Evolutionary conservation across 352 stramenopile genomes (phyloP).

Genomic region (Phytophthora colocasiae): DNA sequence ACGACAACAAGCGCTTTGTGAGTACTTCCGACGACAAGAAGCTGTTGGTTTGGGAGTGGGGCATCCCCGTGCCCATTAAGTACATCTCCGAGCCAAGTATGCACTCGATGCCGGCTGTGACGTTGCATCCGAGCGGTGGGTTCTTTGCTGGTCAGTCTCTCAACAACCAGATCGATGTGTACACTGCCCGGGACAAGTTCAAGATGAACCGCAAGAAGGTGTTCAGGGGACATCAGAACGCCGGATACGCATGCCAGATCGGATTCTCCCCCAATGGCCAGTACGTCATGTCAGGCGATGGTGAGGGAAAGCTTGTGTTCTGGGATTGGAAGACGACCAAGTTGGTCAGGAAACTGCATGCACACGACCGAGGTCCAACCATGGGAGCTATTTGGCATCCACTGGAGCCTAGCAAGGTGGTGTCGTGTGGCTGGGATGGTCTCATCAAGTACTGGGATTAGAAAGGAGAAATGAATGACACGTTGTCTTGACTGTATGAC

Average conservation of each 20-base stretch:
- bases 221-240: slow-evolving; percentile 93
- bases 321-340: slow-evolving; percentile 99
- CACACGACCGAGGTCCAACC: slow-evolving; percentile 94
- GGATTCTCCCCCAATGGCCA: slow-evolving; percentile 97
- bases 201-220: slow-evolving; percentile 94
- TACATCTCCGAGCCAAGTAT: slow-evolving; percentile 99
- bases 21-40: slow-evolving; percentile 99
- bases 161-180: slow-evolving; percentile 99
- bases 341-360: slow-evolving; percentile 87
- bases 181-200: slow-evolving; percentile 96
- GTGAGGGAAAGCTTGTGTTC: slow-evolving; percentile 97
- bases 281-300: slow-evolving; percentile 95
- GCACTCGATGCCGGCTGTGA: slow-evolving; percentile 98
- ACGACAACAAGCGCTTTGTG: slow-evolving; percentile 95
- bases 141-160: slow-evolving; percentile 97
- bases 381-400: slow-evolving; percentile 98
- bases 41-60: slow-evolving; percentile 98
- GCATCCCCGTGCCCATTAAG: slow-evolving; percentile 98
- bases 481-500: too few relatives aligned
- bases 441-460: slow-evolving; percentile 99
- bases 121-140: slow-evolving; percentile 92
- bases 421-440: slow-evolving; percentile 99
- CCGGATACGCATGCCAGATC: slow-evolving; percentile 97
- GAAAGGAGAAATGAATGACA: slow-evolving; percentile 5
- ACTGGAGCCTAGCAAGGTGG: slow-evolving; percentile 95